phyloP scores from a whole-genome alignment of 1,284 basidiomycete genomes.

The Naganishia sp. region DNA sequence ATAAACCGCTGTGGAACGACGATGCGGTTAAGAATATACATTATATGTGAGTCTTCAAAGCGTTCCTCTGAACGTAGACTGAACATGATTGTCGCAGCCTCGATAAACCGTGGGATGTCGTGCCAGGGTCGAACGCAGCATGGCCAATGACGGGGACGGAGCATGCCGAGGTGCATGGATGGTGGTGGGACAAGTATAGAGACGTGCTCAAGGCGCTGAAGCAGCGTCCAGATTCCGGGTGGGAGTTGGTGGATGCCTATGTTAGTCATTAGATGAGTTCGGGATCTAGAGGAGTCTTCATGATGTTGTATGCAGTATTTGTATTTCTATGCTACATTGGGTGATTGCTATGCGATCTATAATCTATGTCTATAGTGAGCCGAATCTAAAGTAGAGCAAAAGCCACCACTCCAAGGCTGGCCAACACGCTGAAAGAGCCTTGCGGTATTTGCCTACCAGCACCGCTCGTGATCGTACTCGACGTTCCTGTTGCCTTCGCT shows the following conservation, averaged over 20 bases:
- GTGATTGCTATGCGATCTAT: neutral
- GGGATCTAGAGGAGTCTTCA: neutral
- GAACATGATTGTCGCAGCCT: slow-evolving; percentile 40
- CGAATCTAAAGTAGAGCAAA: slow-evolving; percentile 5
- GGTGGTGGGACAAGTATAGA: slow-evolving; percentile 55
- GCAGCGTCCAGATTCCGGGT: slow-evolving; percentile 30
- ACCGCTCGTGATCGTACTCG: neutral
- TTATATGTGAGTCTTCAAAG: slow-evolving; percentile 47
- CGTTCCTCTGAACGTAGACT: no score
- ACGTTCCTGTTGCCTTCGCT: neutral
- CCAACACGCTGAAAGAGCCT: no score
- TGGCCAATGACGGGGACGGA: slow-evolving; percentile 38
- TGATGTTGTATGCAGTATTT: slow-evolving; percentile 14
- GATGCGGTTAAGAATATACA: slow-evolving; percentile 53
- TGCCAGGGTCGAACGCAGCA: slow-evolving; percentile 13
- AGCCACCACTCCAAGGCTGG: no score
- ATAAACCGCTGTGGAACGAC: slow-evolving; percentile 55
- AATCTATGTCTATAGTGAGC: neutral
- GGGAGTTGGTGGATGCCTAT: slow-evolving; percentile 43
- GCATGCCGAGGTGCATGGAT: slow-evolving; percentile 49
- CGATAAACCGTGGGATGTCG: slow-evolving; percentile 50
- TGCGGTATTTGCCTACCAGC: no score
- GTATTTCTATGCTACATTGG: neutral
- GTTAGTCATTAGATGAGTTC: slow-evolving; percentile 11
- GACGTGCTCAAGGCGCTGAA: slow-evolving; percentile 45